A percentile compares a stretch with the other conserved stretches of the same genome.
phyloP scores from a whole-genome alignment of 2,329 filamentous ascomycete genomes.

The Aspergillus transmontanensis region DNA sequence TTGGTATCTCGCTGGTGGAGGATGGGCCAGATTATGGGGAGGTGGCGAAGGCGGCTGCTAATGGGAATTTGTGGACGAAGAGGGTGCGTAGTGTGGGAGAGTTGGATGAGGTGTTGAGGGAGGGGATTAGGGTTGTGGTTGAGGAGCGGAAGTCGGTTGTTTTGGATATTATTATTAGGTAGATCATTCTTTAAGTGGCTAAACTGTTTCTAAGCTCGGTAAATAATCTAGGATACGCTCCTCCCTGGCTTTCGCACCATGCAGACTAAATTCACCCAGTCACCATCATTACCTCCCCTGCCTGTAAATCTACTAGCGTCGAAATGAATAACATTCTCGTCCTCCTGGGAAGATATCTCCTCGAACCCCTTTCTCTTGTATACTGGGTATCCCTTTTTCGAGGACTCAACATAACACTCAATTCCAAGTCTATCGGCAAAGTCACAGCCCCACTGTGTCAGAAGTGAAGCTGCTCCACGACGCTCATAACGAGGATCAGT shows the following conservation, averaged over 20 bases:
- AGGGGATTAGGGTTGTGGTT: conserved; percentile 9
- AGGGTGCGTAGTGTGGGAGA: conserved; percentile 17
- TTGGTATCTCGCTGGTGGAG: conserved; percentile 24
- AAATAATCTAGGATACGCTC: too few relatives aligned
- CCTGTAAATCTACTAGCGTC: not conserved
- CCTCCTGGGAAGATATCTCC: not conserved
- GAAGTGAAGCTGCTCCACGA: not conserved
- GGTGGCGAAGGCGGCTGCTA: conserved; percentile 24
- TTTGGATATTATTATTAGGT: conserved; percentile 23
- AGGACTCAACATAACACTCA: conserved; percentile 4
- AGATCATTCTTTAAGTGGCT: not conserved
- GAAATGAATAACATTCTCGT: not conserved
- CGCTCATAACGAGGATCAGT: not conserved
- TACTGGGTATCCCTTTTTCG: not conserved
- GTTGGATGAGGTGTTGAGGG: conserved; percentile 18
- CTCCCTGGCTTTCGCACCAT: not conserved
- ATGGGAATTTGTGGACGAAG: conserved; percentile 23
- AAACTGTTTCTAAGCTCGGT: too few relatives aligned
- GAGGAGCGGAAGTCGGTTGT: conserved; percentile 11
- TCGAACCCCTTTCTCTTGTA: conserved; percentile 6
- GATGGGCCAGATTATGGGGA: conserved; percentile 25
- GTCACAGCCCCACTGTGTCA: conserved; percentile 5
- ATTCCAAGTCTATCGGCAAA: not conserved
- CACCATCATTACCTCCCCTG: not conserved
- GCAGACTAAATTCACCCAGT: not conserved